Base-by-base conservation (phyloP, 768 basidiomycete genomes). In the Mycena latifolia region DNA sequence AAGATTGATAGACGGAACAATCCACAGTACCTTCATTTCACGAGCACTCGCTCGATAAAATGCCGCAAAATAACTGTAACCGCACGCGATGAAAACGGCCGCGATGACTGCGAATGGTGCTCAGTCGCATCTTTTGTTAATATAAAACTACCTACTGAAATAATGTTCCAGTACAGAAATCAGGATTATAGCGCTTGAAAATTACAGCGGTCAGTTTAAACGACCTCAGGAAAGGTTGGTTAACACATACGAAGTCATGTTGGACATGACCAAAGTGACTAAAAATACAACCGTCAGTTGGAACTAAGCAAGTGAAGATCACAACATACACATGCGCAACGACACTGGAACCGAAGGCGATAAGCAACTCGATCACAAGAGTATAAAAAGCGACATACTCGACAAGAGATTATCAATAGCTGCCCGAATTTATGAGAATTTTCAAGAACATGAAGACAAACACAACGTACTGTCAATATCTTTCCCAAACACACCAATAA, bases 31-130 rank as follows among this genome's bases (percentile, higher is more conserved):
- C 68, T 93, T 94, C 73, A 93, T 80, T 74, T 94, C 92, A 55
- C 92, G 80, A 0, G 92, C 89, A 66, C 89, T 89, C 5, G 85
- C 83, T 28, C 89, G 81, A 76, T 94, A 95, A 79, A 89, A 94
- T 0, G 80, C 78, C 3, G 89, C 88, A 61, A 89, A 88, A 73
- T 90, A 88, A 55, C 77, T 82, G 75, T 93, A 94, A 6, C 87
- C 84, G n/a, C 88, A 63, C 1, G 81, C 76, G 50, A 93, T 84
- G 22, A 82, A 78, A 35, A 85, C 70, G 0, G 82, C 87, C 0
- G 84, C 86, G 43, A 89, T 82, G 66, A 91, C 87, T 88, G 55
- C 2, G 50, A 29, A 14, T 15, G 10, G 37, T 0, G 47, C 5
- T 31, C 46, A 55, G 46, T 27, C 45, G n/a, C 31, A 14, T 45